Evolutionary conservation across 176 grass and related monocot species (phyloP).

Genomic region (Zoysia pacifica): DNA sequence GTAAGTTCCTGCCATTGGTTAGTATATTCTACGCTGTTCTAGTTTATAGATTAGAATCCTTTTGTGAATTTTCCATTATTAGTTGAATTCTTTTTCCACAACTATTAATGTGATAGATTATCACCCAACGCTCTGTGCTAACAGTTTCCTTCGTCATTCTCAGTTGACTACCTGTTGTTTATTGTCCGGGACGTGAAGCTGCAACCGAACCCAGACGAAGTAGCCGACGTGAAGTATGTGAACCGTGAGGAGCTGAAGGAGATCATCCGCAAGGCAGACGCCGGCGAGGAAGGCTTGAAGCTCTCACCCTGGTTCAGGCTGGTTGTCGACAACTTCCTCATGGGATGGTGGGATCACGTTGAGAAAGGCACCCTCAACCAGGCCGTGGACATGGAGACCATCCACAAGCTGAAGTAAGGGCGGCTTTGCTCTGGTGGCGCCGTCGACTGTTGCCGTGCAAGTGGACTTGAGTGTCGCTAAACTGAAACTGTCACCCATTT

Average conservation of each 20-base stretch:
- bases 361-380: slow-evolving; percentile 70
- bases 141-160: slow-evolving; percentile 16
- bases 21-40: background rate
- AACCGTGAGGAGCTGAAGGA: slow-evolving; percentile 75
- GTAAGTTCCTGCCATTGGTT: slow-evolving; percentile 41
- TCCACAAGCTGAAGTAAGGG: slow-evolving; percentile 75
- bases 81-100: no score
- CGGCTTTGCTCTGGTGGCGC: no score
- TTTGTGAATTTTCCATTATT: background rate
- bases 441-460: background rate
- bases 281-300: slow-evolving; percentile 71
- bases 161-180: slow-evolving; percentile 91
- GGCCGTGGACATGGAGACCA: slow-evolving; percentile 84
- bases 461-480: background rate
- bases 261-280: slow-evolving; percentile 67
- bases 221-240: slow-evolving; percentile 79
- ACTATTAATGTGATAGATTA: background rate
- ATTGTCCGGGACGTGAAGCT: slow-evolving; percentile 77
- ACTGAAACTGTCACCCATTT: background rate
- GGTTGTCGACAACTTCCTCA: slow-evolving; percentile 86
- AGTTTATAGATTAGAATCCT: background rate
- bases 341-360: slow-evolving; percentile 89
- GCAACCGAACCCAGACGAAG: slow-evolving; percentile 80
- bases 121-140: background rate
- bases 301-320: slow-evolving; percentile 92